Conservation (phyloP, 2,329 filamentous ascomycete species). For the Chaetomiaceae sp. region DNA sequence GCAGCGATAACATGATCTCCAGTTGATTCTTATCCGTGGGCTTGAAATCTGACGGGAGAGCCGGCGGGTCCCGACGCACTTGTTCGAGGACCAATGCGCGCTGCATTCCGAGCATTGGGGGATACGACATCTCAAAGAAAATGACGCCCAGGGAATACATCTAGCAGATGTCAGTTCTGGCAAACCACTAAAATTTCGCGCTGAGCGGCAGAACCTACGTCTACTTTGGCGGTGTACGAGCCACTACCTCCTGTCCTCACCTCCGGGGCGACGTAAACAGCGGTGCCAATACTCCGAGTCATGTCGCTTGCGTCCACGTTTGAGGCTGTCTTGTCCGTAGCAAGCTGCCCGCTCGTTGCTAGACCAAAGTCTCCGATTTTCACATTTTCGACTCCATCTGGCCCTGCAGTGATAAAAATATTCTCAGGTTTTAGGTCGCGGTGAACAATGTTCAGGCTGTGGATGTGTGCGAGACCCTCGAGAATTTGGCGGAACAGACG, state of each 20-base stretch:
- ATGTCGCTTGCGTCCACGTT: conserved; percentile 56
- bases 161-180: conserved; percentile 33
- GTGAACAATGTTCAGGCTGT: conserved; percentile 87
- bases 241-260: conserved; percentile 70
- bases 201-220: conserved; percentile 51
- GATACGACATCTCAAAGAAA: conserved; percentile 95
- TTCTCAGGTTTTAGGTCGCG: conserved; percentile 97
- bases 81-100: conserved; percentile 60
- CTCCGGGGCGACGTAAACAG: conserved; percentile 90
- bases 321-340: conserved; percentile 50
- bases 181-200: background rate
- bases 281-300: conserved; percentile 69
- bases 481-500: conserved; percentile 85
- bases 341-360: conserved; percentile 80
- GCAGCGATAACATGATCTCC: conserved; percentile 71
- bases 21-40: conserved; percentile 67
- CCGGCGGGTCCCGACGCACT: conserved; percentile 63
- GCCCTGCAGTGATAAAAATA: conserved; percentile 71
- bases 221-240: conserved; percentile 88
- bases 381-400: conserved; percentile 78
- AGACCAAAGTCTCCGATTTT: conserved; percentile 97
- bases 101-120: conserved; percentile 59
- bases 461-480: conserved; percentile 85
- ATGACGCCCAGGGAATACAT: conserved; percentile 98
- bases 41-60: conserved; percentile 69